Conservation (phyloP, 345 rosid genomes). For the Cardamine resedifolia region DNA sequence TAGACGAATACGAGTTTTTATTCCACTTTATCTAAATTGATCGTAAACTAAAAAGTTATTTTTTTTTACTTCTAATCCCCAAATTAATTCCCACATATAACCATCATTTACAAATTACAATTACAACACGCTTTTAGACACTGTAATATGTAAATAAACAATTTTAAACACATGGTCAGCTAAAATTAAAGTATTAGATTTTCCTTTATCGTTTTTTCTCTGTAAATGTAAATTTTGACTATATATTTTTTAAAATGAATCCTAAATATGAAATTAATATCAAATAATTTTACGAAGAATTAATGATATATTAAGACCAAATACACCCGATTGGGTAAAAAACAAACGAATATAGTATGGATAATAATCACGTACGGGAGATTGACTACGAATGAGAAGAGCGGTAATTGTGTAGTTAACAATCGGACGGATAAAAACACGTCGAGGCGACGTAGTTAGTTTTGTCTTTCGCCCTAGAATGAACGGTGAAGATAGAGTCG, state of each 20-base stretch:
- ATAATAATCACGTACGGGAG: neutral
- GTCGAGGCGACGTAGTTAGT: neutral
- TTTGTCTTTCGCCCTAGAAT: slow-evolving; percentile 22
- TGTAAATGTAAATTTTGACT: neutral
- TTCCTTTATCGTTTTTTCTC: neutral
- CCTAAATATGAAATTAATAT: neutral
- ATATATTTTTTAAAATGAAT: neutral
- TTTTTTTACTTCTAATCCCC: neutral
- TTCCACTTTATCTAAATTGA: neutral
- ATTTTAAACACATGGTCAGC: too few relatives aligned
- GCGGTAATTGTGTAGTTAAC: neutral
- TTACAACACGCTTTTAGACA: too few relatives aligned
- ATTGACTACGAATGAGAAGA: slow-evolving; percentile 9
- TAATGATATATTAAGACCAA: neutral
- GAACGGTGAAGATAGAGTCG: slow-evolving; percentile 2
- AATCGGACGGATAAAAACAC: slow-evolving; percentile 24
- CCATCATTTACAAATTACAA: too few relatives aligned
- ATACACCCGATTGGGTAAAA: neutral
- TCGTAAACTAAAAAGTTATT: neutral
- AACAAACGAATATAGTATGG: slow-evolving; percentile 20
- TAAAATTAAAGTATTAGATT: too few relatives aligned
- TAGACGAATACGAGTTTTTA: neutral
- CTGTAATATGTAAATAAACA: too few relatives aligned
- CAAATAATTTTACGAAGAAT: neutral
- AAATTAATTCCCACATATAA: too few relatives aligned